Percentiles rank a stretch among this genome's conserved stretches.
Conservation (phyloP, 352 stramenopile species). For the Globisporangium recalcitrans region DNA sequence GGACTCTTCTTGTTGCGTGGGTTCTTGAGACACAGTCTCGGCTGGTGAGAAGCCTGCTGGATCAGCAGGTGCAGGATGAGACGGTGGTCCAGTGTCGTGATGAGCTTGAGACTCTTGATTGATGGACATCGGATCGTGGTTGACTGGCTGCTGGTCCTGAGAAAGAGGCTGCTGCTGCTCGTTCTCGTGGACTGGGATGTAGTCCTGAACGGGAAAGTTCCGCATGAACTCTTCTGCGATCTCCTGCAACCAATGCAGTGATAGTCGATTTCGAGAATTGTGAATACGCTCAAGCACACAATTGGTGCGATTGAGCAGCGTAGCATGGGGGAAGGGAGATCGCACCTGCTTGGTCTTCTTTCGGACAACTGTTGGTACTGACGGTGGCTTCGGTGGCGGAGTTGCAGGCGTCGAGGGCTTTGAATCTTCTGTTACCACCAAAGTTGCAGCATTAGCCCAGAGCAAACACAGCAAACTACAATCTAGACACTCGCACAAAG, state of each 20-base stretch:
- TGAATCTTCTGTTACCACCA: background rate
- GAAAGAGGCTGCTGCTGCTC: background rate
- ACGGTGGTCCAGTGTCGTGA: background rate
- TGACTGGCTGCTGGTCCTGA: background rate
- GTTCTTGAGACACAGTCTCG: background rate
- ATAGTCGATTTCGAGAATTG: background rate
- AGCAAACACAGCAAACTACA: too few species aligned
- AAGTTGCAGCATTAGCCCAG: too few species aligned
- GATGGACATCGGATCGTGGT: background rate
- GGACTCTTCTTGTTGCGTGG: background rate
- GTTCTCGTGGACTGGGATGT: slow-evolving; percentile 34
- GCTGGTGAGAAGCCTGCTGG: background rate
- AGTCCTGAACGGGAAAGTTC: slow-evolving; percentile 67
- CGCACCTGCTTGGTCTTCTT: slow-evolving; percentile 17
- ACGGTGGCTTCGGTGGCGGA: background rate
- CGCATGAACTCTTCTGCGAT: slow-evolving; percentile 60
- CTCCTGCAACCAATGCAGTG: slow-evolving; percentile 19
- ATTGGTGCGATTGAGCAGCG: too few species aligned
- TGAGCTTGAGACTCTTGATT: too few species aligned
- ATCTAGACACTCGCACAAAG: too few species aligned
- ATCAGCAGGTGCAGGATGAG: background rate
- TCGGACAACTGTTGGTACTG: background rate
- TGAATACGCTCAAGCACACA: too few species aligned
- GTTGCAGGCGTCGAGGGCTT: background rate
- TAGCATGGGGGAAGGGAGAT: too few species aligned